phyloP scores from a whole-genome alignment of 2,329 filamentous ascomycete genomes.

The Sarocladium strictum region DNA sequence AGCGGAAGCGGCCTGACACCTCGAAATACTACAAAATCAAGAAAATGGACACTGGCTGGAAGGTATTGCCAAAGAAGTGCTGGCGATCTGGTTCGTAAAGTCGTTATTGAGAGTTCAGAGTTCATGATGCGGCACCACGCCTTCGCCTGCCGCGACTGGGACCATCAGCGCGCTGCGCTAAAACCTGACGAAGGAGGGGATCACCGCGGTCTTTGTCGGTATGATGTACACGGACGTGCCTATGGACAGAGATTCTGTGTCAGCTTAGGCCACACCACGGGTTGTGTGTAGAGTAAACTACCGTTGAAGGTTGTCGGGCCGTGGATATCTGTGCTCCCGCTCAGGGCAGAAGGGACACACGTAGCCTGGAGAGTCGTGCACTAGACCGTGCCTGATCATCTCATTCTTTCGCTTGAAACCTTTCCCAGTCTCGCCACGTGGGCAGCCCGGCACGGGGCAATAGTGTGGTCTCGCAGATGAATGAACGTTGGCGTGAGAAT shows the following conservation, averaged over 20 bases:
- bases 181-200: slow-evolving; percentile 69
- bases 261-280: neutral
- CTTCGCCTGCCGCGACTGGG: slow-evolving; percentile 74
- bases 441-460: slow-evolving; percentile 55
- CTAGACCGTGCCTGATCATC: slow-evolving; percentile 73
- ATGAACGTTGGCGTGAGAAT: slow-evolving; percentile 72
- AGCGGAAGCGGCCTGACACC: neutral
- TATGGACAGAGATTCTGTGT: slow-evolving; percentile 28
- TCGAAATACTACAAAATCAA: neutral
- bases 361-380: slow-evolving; percentile 91
- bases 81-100: slow-evolving; percentile 20
- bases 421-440: slow-evolving; percentile 57
- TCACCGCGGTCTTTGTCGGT: slow-evolving; percentile 87
- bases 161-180: slow-evolving; percentile 80
- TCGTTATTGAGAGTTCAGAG: neutral
- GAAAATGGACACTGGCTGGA: neutral
- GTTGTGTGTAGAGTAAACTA: slow-evolving; percentile 33
- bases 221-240: slow-evolving; percentile 91
- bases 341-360: slow-evolving; percentile 95
- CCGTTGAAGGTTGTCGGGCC: slow-evolving; percentile 94
- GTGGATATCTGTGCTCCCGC: slow-evolving; percentile 86
- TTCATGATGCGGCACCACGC: slow-evolving; percentile 28
- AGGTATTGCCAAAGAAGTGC: neutral
- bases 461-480: slow-evolving; percentile 61
- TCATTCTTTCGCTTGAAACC: slow-evolving; percentile 70